Conservation (phyloP, 1,139 yeast species). For the Yamadazyma friedrichii region DNA sequence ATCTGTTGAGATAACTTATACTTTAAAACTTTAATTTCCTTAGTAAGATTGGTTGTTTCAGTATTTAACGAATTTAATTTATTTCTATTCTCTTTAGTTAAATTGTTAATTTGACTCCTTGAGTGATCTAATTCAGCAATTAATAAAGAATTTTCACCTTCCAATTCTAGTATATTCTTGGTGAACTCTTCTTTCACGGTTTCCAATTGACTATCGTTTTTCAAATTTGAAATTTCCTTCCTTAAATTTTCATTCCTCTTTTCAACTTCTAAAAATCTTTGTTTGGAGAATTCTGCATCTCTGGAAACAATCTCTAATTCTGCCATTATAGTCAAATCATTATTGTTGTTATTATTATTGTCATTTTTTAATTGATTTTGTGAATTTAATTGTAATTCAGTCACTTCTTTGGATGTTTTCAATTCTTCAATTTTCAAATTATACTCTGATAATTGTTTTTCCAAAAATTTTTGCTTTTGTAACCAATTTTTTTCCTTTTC, state of each 20-base stretch:
- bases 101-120: slow-evolving; percentile 29
- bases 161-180: slow-evolving; percentile 53
- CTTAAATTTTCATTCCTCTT: slow-evolving; percentile 74
- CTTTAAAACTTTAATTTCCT: slow-evolving; percentile 53
- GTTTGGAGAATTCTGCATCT: slow-evolving; percentile 73
- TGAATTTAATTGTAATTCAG: slow-evolving; percentile 47
- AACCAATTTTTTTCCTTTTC: slow-evolving; percentile 65
- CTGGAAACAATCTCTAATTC: slow-evolving; percentile 68
- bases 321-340: slow-evolving; percentile 30
- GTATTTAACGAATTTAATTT: slow-evolving; percentile 36
- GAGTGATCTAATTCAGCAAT: slow-evolving; percentile 63
- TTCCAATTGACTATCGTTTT: slow-evolving; percentile 42
- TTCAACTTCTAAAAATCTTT: slow-evolving; percentile 69
- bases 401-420: slow-evolving; percentile 54
- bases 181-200: slow-evolving; percentile 32
- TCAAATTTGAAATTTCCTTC: slow-evolving; percentile 55
- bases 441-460: slow-evolving; percentile 43
- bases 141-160: slow-evolving; percentile 63
- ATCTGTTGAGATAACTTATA: slow-evolving; percentile 43
- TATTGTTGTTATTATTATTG: slow-evolving; percentile 9
- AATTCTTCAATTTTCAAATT: slow-evolving; percentile 54
- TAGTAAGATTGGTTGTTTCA: slow-evolving; percentile 47
- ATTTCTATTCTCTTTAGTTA: slow-evolving; percentile 33
- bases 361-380: slow-evolving; percentile 28
- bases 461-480: slow-evolving; percentile 46